Base-by-base conservation (phyloP, 306 rosid genomes). In the Mimosa pudica region DNA sequence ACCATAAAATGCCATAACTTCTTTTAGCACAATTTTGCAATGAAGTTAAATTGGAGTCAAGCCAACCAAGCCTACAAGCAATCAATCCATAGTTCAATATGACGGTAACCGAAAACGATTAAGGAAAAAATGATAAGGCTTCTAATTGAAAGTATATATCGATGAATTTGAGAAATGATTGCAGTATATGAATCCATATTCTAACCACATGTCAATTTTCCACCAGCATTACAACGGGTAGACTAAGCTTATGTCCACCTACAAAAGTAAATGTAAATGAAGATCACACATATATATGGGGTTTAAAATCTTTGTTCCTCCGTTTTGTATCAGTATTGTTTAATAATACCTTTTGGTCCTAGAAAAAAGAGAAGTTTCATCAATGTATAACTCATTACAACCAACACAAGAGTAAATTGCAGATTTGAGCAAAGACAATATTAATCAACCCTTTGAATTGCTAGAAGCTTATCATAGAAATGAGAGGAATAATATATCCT, bases 131-230 rank as follows among this genome's bases (percentile, higher is more conserved):
- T 42, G 48, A 71, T 16, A 84, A 48, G n/a, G 49, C 58, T 60
- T n/a, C 11, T 36, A 41, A 48, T 35, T 18, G 36, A 41, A 80
- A 44, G 44, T 45, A 57, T 4, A 6, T 9, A 63, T 51, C 46
- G 68, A 75, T 36, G 35, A 49, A 73, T 42, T 17, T 73, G 44
- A 45, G 57, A 64, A 71, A 46, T 2, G 74, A 70, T 71, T 57
- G 74, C 32, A 32, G 38, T n/a, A n/a, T 11, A 54, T 51, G 65
- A 66, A 66, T 71, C 24, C 70, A 76, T 7, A 18, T 45, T 73
- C 77, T 30, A 87, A 92, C 97, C 97, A 76, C 92, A 92, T 69
- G 97, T 94, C 90, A 92, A 79, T 83, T 94, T 90, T 87, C 94
- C 97, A 38, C 94, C 97, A 42, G 97, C 97, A 77, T 92, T 90